Percentiles rank a stretch among this genome's conserved stretches.
phyloP scores from a whole-genome alignment of 176 grass and related monocot genomes.

The Thalia dealbata region DNA sequence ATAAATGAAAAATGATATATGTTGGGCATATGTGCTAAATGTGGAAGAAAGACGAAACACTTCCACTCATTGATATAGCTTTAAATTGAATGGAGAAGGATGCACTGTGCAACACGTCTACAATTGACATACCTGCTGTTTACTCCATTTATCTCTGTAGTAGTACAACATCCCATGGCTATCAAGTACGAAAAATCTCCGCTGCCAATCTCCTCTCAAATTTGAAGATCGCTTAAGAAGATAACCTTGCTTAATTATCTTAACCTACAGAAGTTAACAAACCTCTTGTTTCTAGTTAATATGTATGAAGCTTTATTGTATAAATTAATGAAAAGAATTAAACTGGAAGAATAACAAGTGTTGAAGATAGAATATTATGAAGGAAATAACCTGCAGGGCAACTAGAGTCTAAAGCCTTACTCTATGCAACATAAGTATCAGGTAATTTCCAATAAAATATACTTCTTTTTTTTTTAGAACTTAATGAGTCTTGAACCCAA shows the following conservation, averaged over 20 bases:
- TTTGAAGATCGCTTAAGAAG: slow-evolving; percentile 77
- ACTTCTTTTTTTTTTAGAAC: too few species aligned
- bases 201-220: slow-evolving; percentile 82
- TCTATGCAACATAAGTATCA: neutral
- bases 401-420: neutral
- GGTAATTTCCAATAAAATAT: neutral
- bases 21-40: neutral
- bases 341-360: neutral
- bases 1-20: neutral
- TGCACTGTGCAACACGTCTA: neutral
- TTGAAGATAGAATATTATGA: neutral
- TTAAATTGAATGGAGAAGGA: neutral
- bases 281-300: neutral
- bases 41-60: too few species aligned
- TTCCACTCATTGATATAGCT: too few species aligned
- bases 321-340: neutral
- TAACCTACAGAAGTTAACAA: slow-evolving; percentile 47
- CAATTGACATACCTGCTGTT: slow-evolving; percentile 64
- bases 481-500: too few species aligned
- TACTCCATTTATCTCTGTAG: slow-evolving; percentile 70
- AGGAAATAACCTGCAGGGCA: neutral
- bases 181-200: slow-evolving; percentile 90
- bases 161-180: slow-evolving; percentile 85
- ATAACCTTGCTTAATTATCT: slow-evolving; percentile 99
- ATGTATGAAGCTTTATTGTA: neutral